A percentile compares a stretch with the other conserved stretches of the same genome.
These are phyloP conservation scores for Picea sitchensis DNA, from an alignment of 75 land plant genomes.

Conservation along the genomic window DNA sequence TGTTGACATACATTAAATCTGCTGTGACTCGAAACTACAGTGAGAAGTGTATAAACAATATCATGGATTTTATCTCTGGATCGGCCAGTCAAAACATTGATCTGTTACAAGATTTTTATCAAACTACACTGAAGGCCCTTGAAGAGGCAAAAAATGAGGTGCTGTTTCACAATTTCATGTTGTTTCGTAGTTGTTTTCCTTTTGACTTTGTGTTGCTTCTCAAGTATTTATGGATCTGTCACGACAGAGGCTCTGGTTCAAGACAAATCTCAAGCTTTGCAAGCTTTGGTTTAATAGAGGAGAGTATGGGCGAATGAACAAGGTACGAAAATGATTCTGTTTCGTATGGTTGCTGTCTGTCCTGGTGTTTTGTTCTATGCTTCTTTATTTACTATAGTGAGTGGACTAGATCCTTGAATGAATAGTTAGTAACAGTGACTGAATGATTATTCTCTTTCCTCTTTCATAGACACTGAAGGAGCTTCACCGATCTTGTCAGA, in stretches of 20 bases:
- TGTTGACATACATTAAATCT: constrained; percentile 96
- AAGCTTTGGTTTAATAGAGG: constrained; percentile 97
- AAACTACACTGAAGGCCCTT: constrained; percentile 89
- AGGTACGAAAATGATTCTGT: constrained; percentile 37
- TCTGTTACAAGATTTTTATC: constrained; percentile 87
- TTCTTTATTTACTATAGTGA: not conserved
- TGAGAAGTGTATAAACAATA: constrained; percentile 95
- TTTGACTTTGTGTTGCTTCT: not conserved
- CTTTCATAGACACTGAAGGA: constrained; percentile 83
- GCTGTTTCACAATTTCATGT: not conserved
- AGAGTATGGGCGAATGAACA: constrained; percentile 96
- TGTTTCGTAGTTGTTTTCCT: not conserved
- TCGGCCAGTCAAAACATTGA: constrained; percentile 82
- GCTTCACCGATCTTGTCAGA: constrained; percentile 89
- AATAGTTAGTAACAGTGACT: not conserved
- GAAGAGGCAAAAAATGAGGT: constrained; percentile 99
- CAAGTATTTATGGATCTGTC: not conserved
- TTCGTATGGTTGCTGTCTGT: not conserved
- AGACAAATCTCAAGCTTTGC: constrained; percentile 94
- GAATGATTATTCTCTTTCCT: not conserved
- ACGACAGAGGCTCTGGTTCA: constrained; percentile 94
- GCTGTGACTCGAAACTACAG: constrained; percentile 97
- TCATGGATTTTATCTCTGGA: constrained; percentile 94
- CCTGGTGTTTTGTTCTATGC: not conserved
- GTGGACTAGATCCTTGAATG: not conserved